phyloP scores from a whole-genome alignment of 75 land plant species.

The Isoetes taiwanensis region DNA sequence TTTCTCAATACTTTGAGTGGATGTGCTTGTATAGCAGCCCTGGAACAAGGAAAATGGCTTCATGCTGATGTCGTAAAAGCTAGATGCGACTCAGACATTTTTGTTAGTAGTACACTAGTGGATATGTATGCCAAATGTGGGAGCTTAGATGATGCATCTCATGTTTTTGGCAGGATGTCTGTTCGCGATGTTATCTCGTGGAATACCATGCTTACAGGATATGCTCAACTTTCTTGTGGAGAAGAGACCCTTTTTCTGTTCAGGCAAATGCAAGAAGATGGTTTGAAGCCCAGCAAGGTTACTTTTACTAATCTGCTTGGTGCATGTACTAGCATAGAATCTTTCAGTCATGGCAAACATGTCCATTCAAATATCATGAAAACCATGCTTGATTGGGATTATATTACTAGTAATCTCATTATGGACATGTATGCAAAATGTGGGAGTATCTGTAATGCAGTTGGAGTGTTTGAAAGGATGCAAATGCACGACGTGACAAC shows the following conservation, averaged over 20 bases:
- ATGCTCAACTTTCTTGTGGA: slow-evolving; percentile 7
- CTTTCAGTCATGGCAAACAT: too few species aligned
- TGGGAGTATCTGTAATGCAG: slow-evolving; percentile 28
- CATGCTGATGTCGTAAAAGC: slow-evolving; percentile 26
- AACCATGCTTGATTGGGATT: slow-evolving; percentile 11
- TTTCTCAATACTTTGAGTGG: slow-evolving; percentile 29
- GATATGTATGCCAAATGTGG: slow-evolving; percentile 25
- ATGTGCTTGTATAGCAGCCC: slow-evolving; percentile 23
- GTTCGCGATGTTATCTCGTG: slow-evolving; percentile 27
- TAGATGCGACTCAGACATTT: slow-evolving; percentile 26
- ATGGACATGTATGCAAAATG: slow-evolving; percentile 54
- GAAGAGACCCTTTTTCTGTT: slow-evolving; percentile 5
- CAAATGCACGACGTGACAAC: slow-evolving; percentile 32
- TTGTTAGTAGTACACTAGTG: slow-evolving; percentile 38
- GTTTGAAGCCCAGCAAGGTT: slow-evolving; percentile 8
- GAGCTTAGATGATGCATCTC: slow-evolving; percentile 14
- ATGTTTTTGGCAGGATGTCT: slow-evolving; percentile 35
- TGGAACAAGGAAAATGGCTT: slow-evolving; percentile 19
- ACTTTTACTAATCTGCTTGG: slow-evolving; percentile 9
- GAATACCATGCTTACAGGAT: slow-evolving; percentile 11
- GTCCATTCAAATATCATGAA: too few species aligned
- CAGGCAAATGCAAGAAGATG: slow-evolving; percentile 7
- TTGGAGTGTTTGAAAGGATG: slow-evolving; percentile 33
- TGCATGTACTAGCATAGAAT: too few species aligned
- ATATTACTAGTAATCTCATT: slow-evolving; percentile 30